Base-by-base conservation (phyloP, 2,329 filamentous ascomycete species). In the Fusarium sp. region DNA sequence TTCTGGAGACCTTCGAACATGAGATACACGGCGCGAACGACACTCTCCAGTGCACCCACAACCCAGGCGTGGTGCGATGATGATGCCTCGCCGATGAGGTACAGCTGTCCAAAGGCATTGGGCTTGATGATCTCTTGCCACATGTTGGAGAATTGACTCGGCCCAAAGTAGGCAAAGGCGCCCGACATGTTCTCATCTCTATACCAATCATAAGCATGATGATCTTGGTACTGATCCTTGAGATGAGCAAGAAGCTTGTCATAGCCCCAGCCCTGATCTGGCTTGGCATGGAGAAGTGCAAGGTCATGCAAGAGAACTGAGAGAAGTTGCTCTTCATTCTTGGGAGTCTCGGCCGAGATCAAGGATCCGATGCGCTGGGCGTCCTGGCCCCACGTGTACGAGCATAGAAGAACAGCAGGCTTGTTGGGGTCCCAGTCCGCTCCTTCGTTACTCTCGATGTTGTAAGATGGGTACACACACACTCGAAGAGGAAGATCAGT, bases 381-480 rank as follows among this genome's bases (percentile, higher is more conserved):
- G 22, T 75, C 73, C 7, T 75, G 70, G 1, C 58, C 65, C 72
- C 68, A 75, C 0, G 72, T 73, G 49, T 73, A 75, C 0, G 70
- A 73, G 10, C 70, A 73, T 0, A 75, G n/a, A 10, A 75, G 68
- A 3, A 75, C 72, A 0, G 63, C 50, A 5, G 71, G 53, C 22
- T 72, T 62, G 0, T 64, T 15, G 0, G 64, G n/a, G 2, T 66
- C 43, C 54, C 55, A 73, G 0, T 52, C 25, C 2, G 47, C 6
- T 11, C 63, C 59, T 27, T 64, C 44, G 2, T 46, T 42, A 2
- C 22, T 30, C 11, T 63, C 6, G 2, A 72, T 73, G 44, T 75
- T 75, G 29, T 79, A 79, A 0, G 78, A 80, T 1, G 77, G 78
- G 38, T 80, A 80, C 2, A 80, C 78, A 3, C 73, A 78, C 24